Evolutionary conservation across 192 early-diverging fungal genomes (phyloP).

Genomic region (Gonapodya prolifera): DNA sequence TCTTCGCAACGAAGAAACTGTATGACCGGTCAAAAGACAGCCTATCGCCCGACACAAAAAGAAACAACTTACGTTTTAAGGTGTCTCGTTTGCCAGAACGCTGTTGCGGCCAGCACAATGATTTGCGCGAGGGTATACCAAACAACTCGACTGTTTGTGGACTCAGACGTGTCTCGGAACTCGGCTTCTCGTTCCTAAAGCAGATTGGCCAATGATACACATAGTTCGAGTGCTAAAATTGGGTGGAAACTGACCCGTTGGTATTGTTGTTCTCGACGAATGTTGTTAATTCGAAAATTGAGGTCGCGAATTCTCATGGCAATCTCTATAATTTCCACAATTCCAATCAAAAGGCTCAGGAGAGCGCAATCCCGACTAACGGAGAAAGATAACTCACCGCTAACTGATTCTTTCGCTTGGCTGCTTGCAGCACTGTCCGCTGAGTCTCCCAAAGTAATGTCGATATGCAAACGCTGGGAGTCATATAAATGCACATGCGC

Average conservation of each 20-base stretch:
- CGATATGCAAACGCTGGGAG: slow-evolving; percentile 33
- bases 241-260: slow-evolving; percentile 52
- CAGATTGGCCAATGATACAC: slow-evolving; percentile 4
- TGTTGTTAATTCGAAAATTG: slow-evolving; percentile 65
- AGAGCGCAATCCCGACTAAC: slow-evolving; percentile 16
- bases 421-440: slow-evolving; percentile 28
- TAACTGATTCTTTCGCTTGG: slow-evolving; percentile 11
- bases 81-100: slow-evolving; percentile 12
- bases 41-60: too few species aligned
- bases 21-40: too few species aligned
- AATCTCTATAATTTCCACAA: slow-evolving; percentile 34
- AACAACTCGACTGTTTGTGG: slow-evolving; percentile 70
- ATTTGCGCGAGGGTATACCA: slow-evolving; percentile 83
- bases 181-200: slow-evolving; percentile 80
- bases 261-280: slow-evolving; percentile 78
- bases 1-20: slow-evolving; percentile 13
- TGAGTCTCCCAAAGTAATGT: slow-evolving; percentile 55
- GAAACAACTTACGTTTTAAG: background rate
- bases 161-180: slow-evolving; percentile 77
- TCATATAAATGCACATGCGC: background rate
- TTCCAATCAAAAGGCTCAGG: slow-evolving; percentile 20
- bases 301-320: slow-evolving; percentile 62
- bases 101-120: slow-evolving; percentile 42
- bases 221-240: slow-evolving; percentile 1
- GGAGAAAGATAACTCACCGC: slow-evolving; percentile 31